Conservation (phyloP, 2,329 filamentous ascomycete genomes). For the Pyrenophora teres region DNA sequence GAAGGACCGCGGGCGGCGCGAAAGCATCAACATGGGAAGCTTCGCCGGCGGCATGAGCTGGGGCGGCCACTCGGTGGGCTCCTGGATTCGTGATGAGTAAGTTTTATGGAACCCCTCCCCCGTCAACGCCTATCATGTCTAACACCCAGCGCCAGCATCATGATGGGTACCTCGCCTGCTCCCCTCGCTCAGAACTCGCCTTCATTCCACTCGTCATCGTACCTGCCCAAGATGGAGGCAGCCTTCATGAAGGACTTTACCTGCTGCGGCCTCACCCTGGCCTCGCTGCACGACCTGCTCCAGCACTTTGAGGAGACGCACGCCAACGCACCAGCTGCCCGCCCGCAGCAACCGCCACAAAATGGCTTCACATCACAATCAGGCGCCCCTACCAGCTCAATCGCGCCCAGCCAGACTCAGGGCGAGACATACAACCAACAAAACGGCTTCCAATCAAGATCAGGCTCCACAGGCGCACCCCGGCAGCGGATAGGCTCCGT, state of each 20-base stretch:
- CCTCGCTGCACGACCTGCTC: slow-evolving; percentile 90
- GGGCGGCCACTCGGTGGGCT: slow-evolving; percentile 94
- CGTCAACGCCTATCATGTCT: slow-evolving; percentile 20
- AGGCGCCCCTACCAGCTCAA: slow-evolving; percentile 39
- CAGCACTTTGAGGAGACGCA: slow-evolving; percentile 97
- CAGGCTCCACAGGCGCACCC: slow-evolving; percentile 45
- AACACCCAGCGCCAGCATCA: slow-evolving; percentile 66
- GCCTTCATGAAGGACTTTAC: slow-evolving; percentile 98
- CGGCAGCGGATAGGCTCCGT: slow-evolving; percentile 49
- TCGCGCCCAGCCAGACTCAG: slow-evolving; percentile 52
- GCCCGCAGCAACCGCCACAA: slow-evolving; percentile 56
- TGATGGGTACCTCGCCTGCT: slow-evolving; percentile 98
- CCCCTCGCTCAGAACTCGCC: slow-evolving; percentile 77
- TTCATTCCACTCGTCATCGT: slow-evolving; percentile 94
- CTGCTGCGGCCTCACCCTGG: slow-evolving; percentile 87
- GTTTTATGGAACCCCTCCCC: slow-evolving; percentile 49
- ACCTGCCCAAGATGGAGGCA: slow-evolving; percentile 92
- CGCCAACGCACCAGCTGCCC: slow-evolving; percentile 67
- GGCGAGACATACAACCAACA: slow-evolving; percentile 45
- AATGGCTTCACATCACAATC: slow-evolving; percentile 43
- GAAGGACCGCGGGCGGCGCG: slow-evolving; percentile 59
- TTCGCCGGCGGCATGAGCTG: slow-evolving; percentile 86
- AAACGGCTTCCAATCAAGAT: slow-evolving; percentile 46
- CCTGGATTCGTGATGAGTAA: slow-evolving; percentile 98
- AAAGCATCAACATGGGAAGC: slow-evolving; percentile 66